Evolutionary conservation across 805 yeast species (phyloP), one percentile per base, ranked within the genome.

Genomic region (Saccharomycopsis babjevae): DNA sequence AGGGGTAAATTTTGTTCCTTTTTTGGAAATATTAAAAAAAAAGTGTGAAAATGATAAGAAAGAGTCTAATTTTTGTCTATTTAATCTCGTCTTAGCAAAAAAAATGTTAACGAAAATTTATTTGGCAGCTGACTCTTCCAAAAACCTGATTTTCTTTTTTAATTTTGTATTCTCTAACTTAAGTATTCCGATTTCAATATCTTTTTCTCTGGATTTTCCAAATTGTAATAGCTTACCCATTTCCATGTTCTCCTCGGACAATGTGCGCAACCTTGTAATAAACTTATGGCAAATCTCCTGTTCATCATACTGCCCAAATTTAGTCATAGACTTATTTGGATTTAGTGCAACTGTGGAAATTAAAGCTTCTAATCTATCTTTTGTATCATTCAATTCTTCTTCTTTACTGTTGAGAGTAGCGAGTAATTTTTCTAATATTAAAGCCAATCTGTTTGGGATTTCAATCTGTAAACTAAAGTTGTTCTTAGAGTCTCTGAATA

Each of bases 211-310:
- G 52, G 88, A 79, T 69, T 84, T 84, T n/a, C 96, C 89, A 71
- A 79, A 85, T 65, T 91, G 83, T 11, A 88, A 71, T 84, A 88
- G 83, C 66, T 82, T 82, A 63, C 85, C 78, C 73, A 89, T 77
- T 64, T 79, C 83, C 61, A 83, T 84, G 69, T 89, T 89, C 68
- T 89, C 96, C 55, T 78, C 79, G 20, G 82, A 82, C 62, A 89
- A 72, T 61, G 79, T 74, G 59, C 81, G 81, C 65, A 89, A 67
- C 66, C 88, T 83, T 50, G 79, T 77, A 46, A 89, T 76, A 62
- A 88, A 81, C 67, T 85, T 84, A 68, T 89, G 94, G 15, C 92
- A 83, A 56, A 88, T 73, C 60, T 88, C 91, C 67, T 87, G 84
- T 57, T 83, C 86, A 67, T 89, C 96, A 69, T 82, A 86, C 61